Conservation (phyloP, 768 basidiomycete genomes). For the Naganishia vishniacii region DNA sequence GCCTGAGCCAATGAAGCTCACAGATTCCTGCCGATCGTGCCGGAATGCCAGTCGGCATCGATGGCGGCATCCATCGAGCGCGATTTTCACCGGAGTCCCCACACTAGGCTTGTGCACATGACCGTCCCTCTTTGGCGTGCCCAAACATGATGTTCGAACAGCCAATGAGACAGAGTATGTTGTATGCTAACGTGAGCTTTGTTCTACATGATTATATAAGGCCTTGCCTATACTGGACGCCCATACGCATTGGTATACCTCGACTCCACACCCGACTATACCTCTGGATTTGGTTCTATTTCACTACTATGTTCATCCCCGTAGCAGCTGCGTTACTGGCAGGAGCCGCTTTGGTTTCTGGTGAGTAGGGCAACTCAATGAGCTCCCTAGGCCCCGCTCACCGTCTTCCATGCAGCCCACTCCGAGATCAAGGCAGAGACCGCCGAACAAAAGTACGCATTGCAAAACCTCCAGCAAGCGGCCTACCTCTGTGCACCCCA, state of each 20-base stretch:
- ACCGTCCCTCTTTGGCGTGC: too few species aligned
- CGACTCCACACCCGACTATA: too few species aligned
- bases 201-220: background rate
- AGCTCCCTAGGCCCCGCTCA: background rate
- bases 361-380: slow-evolving; percentile 1
- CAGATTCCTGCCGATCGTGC: background rate
- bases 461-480: slow-evolving; percentile 33
- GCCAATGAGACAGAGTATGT: slow-evolving; percentile 6
- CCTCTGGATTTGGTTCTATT: too few species aligned
- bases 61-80: slow-evolving; percentile 11
- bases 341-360: slow-evolving; percentile 21
- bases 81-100: slow-evolving; percentile 21
- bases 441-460: slow-evolving; percentile 32
- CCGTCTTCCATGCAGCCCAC: slow-evolving; percentile 16
- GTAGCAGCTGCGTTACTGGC: slow-evolving; percentile 13
- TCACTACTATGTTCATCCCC: slow-evolving; percentile 12
- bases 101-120: slow-evolving; percentile 3
- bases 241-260: too few species aligned
- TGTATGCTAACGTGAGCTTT: background rate
- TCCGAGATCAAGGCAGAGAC: slow-evolving; percentile 27
- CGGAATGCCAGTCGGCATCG: slow-evolving; percentile 10
- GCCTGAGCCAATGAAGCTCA: slow-evolving; percentile 10
- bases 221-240: too few species aligned
- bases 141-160: slow-evolving; percentile 5
- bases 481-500: slow-evolving; percentile 43